Evolutionary conservation across 768 basidiomycete genomes (phyloP).

Genomic region (Auricularia heimuer): DNA sequence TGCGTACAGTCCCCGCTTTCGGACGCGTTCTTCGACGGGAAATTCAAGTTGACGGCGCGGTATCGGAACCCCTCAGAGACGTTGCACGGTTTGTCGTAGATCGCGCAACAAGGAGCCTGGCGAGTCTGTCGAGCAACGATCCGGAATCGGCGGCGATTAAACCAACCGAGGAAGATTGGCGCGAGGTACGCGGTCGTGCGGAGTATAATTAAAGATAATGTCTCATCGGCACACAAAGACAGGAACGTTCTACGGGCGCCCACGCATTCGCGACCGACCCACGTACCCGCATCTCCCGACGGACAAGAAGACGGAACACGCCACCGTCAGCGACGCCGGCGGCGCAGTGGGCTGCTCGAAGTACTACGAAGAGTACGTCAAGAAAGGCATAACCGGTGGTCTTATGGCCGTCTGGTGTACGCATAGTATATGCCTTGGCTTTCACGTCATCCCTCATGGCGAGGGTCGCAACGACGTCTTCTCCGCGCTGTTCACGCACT

Average conservation of each 20-base stretch:
- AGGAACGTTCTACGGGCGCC: background rate
- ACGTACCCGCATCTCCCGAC: background rate
- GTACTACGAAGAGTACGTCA: background rate
- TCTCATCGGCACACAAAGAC: background rate
- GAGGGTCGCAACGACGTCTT: constrained; percentile 33
- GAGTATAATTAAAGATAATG: background rate
- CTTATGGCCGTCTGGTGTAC: background rate
- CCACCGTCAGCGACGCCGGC: background rate
- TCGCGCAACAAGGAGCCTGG: background rate
- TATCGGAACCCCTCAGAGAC: background rate
- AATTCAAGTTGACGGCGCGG: background rate
- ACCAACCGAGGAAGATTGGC: background rate
- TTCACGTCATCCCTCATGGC: constrained; percentile 20
- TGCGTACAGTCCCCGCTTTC: background rate
- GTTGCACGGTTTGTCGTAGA: background rate
- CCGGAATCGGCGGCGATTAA: background rate
- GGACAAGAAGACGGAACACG: background rate
- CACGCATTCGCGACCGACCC: background rate
- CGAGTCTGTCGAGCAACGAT: background rate
- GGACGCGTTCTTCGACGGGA: background rate
- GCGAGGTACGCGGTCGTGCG: background rate
- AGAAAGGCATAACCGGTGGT: background rate
- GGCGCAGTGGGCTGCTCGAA: background rate
- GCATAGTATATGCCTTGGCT: background rate
- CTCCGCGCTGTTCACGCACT: constrained; percentile 27